Base-by-base conservation (phyloP, 768 basidiomycete species). In the Punctularia strigosozonata region DNA sequence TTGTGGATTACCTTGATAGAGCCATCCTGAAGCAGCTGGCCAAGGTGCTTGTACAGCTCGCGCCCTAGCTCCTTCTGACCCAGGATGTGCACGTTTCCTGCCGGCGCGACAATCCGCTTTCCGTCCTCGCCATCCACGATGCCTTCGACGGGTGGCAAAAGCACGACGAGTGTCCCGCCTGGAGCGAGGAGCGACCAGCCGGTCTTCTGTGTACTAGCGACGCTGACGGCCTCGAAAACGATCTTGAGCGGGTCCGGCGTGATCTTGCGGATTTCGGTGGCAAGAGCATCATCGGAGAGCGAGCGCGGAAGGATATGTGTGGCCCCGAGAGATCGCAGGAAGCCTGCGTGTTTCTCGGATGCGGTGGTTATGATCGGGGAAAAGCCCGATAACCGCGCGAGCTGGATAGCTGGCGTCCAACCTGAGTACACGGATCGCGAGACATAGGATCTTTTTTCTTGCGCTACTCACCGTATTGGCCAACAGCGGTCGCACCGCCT, bases 311-410 rank as follows among this genome's bases (percentile, higher is more conserved):
- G 18, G 32, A 55, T 48, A 40, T 57, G 56, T 17, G 52, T 56
- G 14, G 53, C 56, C 13, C 56, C 56, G 36, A 53, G 37, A 4
- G 56, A 50, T 30, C 46, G 44, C 31, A 56, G 44, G 20, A 45
- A 42, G 4, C 35, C 37, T 15, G 41, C 36, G 40, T 57, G 50
- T 37, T 48, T 49, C 20, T 42, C 31, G 6, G 56, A 58, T 5
- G 52, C 53, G 14, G 54, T 58, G 19, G 49, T 39, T 24, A 58
- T 51, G 46, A 58, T 56, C 22, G 56, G 54, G 5, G 53, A 54
- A 40, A 53, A 58, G 1, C 54, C 54, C 5, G 56, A 54, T n/a
- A 58, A 42, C 30, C 39, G 47, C 8, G 54, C 55, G 14, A 53
- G 23, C 36, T 58, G 56, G 24, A 58, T 46, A 1, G 41, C 56